These are phyloP conservation scores for Mycena venus DNA, from an alignment of 768 basidiomycete genomes.

Conservation along the genomic window DNA sequence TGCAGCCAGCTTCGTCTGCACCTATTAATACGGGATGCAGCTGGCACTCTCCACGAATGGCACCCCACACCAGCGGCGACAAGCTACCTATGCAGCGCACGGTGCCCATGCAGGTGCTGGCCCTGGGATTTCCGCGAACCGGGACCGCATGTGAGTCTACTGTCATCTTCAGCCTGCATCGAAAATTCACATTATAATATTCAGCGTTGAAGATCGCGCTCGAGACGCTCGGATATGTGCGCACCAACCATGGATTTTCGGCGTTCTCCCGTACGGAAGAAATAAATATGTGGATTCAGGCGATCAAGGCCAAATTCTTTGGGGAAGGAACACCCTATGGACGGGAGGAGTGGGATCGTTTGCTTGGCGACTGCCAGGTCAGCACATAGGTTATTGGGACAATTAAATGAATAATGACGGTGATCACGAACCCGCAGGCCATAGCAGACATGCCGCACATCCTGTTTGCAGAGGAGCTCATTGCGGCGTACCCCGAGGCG, in stretches of 20 bases:
- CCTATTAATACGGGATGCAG: no score
- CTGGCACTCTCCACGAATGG: no score
- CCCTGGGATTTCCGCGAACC: no score
- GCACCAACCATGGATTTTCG: not conserved
- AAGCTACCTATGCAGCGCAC: no score
- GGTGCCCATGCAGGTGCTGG: no score
- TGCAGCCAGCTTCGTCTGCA: no score
- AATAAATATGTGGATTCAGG: not conserved
- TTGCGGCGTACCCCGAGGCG: not conserved
- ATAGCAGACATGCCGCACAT: not conserved
- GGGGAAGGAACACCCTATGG: not conserved
- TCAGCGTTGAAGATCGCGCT: conserved; percentile 5
- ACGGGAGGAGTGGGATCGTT: not conserved
- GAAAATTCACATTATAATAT: not conserved
- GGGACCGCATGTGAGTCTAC: no score
- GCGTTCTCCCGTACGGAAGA: not conserved
- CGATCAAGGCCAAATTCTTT: not conserved
- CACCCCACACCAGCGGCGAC: no score
- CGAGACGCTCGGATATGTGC: conserved; percentile 5
- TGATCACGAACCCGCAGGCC: not conserved
- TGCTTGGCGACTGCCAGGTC: conserved; percentile 4
- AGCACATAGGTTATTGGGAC: no score
- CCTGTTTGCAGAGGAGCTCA: not conserved
- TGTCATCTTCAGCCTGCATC: not conserved
- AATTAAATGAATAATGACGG: no score